Evolutionary conservation across 31 red algal species (phyloP).

Genomic region (Endocladia muricata): DNA sequence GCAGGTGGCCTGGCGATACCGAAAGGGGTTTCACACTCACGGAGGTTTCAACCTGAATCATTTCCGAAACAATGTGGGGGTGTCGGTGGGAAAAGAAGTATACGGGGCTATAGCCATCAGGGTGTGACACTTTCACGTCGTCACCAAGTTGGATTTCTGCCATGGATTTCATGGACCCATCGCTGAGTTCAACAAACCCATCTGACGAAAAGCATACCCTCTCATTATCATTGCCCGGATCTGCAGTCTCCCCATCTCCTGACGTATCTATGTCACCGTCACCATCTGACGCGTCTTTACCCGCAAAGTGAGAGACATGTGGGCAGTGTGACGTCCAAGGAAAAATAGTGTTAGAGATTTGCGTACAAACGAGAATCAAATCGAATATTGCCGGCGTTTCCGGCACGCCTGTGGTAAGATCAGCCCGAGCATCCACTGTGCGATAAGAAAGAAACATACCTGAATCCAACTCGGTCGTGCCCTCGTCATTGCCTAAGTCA

Average conservation of each 20-base stretch:
- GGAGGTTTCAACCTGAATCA: constrained; percentile 21
- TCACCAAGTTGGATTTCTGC: constrained; percentile 44
- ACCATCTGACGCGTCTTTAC: no score
- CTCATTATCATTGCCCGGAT: neutral
- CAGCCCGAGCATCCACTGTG: no score
- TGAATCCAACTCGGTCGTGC: no score
- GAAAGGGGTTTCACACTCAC: constrained; percentile 1
- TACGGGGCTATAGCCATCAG: constrained; percentile 33
- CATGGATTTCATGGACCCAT: constrained; percentile 47
- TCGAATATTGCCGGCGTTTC: no score
- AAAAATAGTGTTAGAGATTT: no score
- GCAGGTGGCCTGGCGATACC: constrained; percentile 39
- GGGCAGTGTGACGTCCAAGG: no score
- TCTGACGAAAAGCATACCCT: constrained; percentile 55
- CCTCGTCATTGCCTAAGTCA: no score
- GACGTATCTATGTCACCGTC: neutral
- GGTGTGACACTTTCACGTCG: constrained; percentile 57
- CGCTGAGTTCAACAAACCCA: constrained; percentile 42
- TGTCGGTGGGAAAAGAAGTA: constrained; percentile 65
- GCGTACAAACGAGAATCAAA: no score
- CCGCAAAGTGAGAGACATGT: no score
- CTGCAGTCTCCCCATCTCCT: neutral
- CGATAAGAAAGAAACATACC: no score
- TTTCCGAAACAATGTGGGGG: neutral
- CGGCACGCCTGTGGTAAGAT: no score